phyloP scores from a whole-genome alignment of 768 basidiomycete species.

The Pulveroboletus ravenelii region DNA sequence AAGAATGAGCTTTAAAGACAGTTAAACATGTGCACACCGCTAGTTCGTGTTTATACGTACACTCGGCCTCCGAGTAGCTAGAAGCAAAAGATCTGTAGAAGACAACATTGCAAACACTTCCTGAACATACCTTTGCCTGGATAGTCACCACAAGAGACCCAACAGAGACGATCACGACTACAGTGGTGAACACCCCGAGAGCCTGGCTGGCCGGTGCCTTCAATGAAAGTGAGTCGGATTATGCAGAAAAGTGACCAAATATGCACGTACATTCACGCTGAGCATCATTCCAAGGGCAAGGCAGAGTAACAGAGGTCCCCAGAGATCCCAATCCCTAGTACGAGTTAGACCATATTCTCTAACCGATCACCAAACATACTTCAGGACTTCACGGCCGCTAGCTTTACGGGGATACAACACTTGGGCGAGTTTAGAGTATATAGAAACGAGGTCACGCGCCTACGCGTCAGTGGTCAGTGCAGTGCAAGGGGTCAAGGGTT shows the following conservation, averaged over 20 bases:
- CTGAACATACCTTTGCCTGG: constrained; percentile 76
- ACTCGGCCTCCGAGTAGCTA: constrained; percentile 80
- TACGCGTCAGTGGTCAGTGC: constrained; percentile 30
- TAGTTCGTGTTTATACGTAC: constrained; percentile 39
- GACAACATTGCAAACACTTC: not conserved
- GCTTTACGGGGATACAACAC: constrained; percentile 84
- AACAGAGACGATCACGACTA: constrained; percentile 88
- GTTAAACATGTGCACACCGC: not conserved
- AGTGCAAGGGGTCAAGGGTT: constrained; percentile 1
- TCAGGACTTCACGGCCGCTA: constrained; percentile 73
- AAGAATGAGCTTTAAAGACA: constrained; percentile 72
- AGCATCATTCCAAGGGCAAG: constrained; percentile 78
- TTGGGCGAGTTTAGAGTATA: constrained; percentile 89
- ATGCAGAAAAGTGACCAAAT: not conserved
- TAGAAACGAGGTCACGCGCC: constrained; percentile 86
- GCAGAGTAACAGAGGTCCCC: constrained; percentile 89
- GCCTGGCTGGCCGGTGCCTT: constrained; percentile 83
- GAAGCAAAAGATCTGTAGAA: not conserved
- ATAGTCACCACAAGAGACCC: constrained; percentile 90
- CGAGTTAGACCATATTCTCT: constrained; percentile 1
- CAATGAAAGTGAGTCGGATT: not conserved
- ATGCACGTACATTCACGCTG: constrained; percentile 64
- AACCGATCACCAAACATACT: constrained; percentile 38
- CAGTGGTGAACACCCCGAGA: constrained; percentile 86
- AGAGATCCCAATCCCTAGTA: constrained; percentile 92